phyloP scores from a whole-genome alignment of 805 yeast species.

The Lipomyces orientalis region DNA sequence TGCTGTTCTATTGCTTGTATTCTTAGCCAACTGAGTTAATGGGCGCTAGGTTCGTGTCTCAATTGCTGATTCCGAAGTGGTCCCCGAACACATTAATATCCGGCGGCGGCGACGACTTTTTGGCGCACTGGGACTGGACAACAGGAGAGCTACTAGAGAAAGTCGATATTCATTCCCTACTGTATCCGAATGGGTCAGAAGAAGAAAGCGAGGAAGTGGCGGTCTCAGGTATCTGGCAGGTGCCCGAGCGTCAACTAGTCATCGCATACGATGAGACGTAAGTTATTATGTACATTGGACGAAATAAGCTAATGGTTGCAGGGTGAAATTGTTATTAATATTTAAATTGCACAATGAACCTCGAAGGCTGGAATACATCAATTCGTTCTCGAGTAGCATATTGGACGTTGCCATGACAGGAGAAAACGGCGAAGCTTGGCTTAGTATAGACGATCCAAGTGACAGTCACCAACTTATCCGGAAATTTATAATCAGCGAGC shows the following conservation, averaged over 20 bases:
- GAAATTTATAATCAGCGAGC: constrained; percentile 38
- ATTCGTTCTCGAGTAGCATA: constrained; percentile 38
- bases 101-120: constrained; percentile 88
- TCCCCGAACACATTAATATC: constrained; percentile 62
- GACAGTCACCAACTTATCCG: constrained; percentile 41
- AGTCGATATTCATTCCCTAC: constrained; percentile 50
- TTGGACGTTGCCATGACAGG: constrained; percentile 41
- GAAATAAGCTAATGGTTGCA: not conserved
- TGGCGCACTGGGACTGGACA: constrained; percentile 83
- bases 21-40: not conserved
- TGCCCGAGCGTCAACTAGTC: constrained; percentile 44
- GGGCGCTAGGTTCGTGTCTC: constrained; percentile 54
- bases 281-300: constrained; percentile 37
- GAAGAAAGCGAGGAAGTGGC: constrained; percentile 47
- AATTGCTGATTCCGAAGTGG: constrained; percentile 62
- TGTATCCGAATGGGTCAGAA: constrained; percentile 58
- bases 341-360: constrained; percentile 31
- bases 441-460: constrained; percentile 38
- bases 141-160: constrained; percentile 55
- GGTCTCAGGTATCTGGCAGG: constrained; percentile 39
- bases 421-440: constrained; percentile 40
- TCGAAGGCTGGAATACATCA: constrained; percentile 45
- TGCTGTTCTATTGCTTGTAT: constrained; percentile 12
- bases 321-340: constrained; percentile 18
- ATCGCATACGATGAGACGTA: constrained; percentile 56